Percentiles rank a stretch among this genome's conserved stretches.
Evolutionary conservation across 768 basidiomycete genomes (phyloP).

Genomic region (Mycena polygramma): DNA sequence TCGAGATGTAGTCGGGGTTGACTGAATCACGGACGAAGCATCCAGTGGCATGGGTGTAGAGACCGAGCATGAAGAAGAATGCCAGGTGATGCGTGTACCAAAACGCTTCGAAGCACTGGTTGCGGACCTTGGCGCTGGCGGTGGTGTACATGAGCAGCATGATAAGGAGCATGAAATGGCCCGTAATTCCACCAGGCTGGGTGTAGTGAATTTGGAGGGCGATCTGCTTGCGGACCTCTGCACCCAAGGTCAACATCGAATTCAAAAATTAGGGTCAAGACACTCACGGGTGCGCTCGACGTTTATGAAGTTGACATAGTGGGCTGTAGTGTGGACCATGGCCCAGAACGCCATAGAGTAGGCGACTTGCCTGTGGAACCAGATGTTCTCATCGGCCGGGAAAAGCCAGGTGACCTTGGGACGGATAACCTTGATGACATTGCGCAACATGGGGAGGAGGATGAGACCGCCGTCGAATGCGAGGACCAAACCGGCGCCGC

Average conservation of each 20-base stretch:
- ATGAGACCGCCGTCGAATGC: conserved; percentile 91
- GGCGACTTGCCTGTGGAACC: conserved; percentile 96
- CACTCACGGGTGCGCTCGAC: conserved; percentile 84
- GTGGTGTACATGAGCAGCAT: conserved; percentile 95
- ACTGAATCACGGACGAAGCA: conserved; percentile 94
- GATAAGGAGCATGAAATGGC: conserved; percentile 94
- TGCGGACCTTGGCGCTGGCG: conserved; percentile 88
- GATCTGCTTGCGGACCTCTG: conserved; percentile 84
- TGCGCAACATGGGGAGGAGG: conserved; percentile 90
- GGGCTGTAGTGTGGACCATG: conserved; percentile 93
- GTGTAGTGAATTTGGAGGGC: conserved; percentile 91
- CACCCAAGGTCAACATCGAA: neutral
- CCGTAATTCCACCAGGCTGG: conserved; percentile 92
- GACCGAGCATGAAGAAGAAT: conserved; percentile 93
- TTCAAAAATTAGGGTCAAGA: neutral
- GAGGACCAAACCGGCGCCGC: conserved; percentile 92
- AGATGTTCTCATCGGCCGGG: conserved; percentile 95
- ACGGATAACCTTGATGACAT: conserved; percentile 86
- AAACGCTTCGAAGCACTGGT: conserved; percentile 94
- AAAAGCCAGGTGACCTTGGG: conserved; percentile 86
- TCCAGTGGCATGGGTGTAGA: conserved; percentile 92
- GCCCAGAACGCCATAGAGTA: conserved; percentile 96
- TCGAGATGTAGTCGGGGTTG: conserved; percentile 73
- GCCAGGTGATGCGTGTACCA: conserved; percentile 98
- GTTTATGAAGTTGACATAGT: conserved; percentile 95